Base-by-base conservation (phyloP, 2,329 filamentous ascomycete species). In the Sarocladium strictum region DNA sequence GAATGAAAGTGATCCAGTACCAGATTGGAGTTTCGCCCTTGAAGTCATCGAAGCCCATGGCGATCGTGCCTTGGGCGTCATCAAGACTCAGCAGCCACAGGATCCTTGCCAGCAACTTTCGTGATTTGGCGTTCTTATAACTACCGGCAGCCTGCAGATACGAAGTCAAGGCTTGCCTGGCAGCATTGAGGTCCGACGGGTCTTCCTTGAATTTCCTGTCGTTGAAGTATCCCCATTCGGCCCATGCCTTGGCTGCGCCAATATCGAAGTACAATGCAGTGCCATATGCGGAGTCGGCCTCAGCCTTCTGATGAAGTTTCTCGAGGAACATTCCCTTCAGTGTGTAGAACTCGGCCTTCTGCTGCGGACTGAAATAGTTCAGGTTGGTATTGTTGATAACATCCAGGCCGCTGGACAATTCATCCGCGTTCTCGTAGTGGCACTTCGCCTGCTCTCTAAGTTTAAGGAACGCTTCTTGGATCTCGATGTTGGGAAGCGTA, bases 1-100 rank as follows among this genome's bases (percentile, higher is more conserved):
- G 94, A 59, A 99, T 97, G 68, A 96, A 99, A 0, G 93, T 97
- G 62, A 97, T 97, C 94, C 94, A 99, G 73, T 97, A 99, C 94
- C 94, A 99, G 12, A 96, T 90, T 0, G 92, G 91, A 2, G 91
- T 96, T 62, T 99, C 95, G 53, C 94, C 94, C 76, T 97, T 97
- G 75, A 94, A 99, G 62, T 93, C 90, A 60, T 96, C 90, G 61
- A 97, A 99, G 12, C 93, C 90, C 62, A 84, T 79, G 0, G 90
- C 87, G 57, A 99, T 86, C 35, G 82, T 86, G 12, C 90, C 90
- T 65, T 90, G 90, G 0, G 89, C 79, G 64, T 97, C 91, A 65
- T 99, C 94, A 60, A 99, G 77, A 69, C 93, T 97, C 43, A 99
- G 80, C 45, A 99, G 78, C 94, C 94, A 99, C 50, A 99, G 77